Evolutionary conservation across 2,329 filamentous ascomycete genomes (phyloP).

Genomic region (Fusarium nodosum): DNA sequence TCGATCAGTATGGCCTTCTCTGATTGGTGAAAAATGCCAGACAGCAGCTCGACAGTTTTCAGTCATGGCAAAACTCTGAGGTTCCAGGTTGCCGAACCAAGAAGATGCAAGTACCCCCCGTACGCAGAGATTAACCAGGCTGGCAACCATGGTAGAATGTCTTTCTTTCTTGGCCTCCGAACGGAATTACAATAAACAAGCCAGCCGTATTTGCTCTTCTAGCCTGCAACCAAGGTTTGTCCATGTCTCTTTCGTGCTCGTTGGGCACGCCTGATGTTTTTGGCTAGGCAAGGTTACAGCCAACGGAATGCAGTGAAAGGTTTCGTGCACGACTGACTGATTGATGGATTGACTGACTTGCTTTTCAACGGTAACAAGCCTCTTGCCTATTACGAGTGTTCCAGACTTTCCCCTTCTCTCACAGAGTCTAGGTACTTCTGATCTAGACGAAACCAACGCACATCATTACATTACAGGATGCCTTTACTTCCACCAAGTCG

Average conservation of each 20-base stretch:
- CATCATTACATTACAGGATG: slow-evolving; percentile 11
- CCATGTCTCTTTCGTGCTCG: slow-evolving; percentile 24
- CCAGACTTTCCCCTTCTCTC: slow-evolving; percentile 12
- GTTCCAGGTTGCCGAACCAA: slow-evolving; percentile 13
- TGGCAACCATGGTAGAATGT: slow-evolving; percentile 33
- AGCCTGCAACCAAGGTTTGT: slow-evolving; percentile 29
- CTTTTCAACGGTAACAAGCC: slow-evolving; percentile 43
- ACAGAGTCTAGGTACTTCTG: slow-evolving; percentile 21
- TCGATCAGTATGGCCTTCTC: slow-evolving; percentile 21
- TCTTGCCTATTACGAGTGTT: slow-evolving; percentile 34
- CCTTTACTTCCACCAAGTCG: slow-evolving; percentile 20
- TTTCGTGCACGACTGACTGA: slow-evolving; percentile 29
- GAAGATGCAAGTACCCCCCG: slow-evolving; percentile 24
- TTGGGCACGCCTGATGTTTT: slow-evolving; percentile 31
- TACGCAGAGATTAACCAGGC: slow-evolving; percentile 28
- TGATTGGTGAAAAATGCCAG: slow-evolving; percentile 12
- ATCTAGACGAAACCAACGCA: slow-evolving; percentile 40
- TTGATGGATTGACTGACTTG: slow-evolving; percentile 32
- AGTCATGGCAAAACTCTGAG: slow-evolving; percentile 14
- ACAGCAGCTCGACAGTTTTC: slow-evolving; percentile 20
- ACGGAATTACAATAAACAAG: slow-evolving; percentile 25
- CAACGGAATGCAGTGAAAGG: slow-evolving; percentile 38
- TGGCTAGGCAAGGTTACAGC: slow-evolving; percentile 36
- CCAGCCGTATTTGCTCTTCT: slow-evolving; percentile 20
- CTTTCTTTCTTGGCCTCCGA: slow-evolving; percentile 33